Evolutionary conservation across 1,284 basidiomycete genomes (phyloP).

Genomic region (Cryptococcus hybrid): DNA sequence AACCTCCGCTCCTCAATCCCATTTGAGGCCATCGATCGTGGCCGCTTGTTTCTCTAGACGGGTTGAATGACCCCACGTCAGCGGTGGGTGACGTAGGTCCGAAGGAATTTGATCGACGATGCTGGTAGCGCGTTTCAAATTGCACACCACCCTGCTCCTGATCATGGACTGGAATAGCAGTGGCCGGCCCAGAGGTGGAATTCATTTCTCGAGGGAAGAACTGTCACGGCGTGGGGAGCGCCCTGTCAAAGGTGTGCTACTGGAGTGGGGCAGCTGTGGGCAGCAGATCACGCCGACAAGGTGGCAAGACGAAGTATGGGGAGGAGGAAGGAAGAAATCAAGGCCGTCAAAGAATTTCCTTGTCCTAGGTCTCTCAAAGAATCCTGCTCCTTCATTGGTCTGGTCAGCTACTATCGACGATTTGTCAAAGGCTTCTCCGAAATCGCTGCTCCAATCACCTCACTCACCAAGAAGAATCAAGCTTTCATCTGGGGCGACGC

Average conservation of each 20-base stretch:
- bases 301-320: too few species aligned
- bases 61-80: too few species aligned
- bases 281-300: too few species aligned
- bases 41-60: not conserved
- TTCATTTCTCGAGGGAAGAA: not conserved
- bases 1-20: not conserved
- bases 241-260: too few species aligned
- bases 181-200: not conserved
- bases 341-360: too few species aligned
- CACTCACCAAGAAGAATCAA: conserved; percentile 12
- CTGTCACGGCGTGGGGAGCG: not conserved
- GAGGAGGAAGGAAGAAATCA: too few species aligned
- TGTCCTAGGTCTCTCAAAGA: conserved; percentile 14
- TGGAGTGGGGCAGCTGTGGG: too few species aligned
- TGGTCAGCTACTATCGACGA: conserved; percentile 51
- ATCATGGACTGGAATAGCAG: conserved; percentile 8
- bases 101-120: not conserved
- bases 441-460: conserved; percentile 40
- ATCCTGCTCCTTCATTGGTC: conserved; percentile 49
- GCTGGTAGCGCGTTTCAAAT: not conserved
- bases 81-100: not conserved
- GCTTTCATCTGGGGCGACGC: conserved; percentile 6
- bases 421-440: conserved; percentile 52
- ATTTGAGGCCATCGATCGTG: not conserved
- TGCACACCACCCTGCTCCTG: not conserved